phyloP scores from a whole-genome alignment of 225 moss, liverwort and hornwort species.

The Pseudoscleropodium purum region DNA sequence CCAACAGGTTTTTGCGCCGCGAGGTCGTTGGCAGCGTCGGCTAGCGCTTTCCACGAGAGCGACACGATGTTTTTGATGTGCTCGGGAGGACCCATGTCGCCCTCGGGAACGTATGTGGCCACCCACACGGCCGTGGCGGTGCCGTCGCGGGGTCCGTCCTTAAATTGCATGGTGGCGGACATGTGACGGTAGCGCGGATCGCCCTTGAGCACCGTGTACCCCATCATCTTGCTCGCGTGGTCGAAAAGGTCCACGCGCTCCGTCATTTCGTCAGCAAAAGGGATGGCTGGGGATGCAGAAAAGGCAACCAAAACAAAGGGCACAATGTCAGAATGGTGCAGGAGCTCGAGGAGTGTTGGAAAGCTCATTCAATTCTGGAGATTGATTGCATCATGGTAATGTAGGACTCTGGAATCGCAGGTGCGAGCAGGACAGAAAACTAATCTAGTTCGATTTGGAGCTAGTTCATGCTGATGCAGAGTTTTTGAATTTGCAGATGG shows the following conservation, averaged over 20 bases:
- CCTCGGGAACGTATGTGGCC: slow-evolving; percentile 14
- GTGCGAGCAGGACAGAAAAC: neutral
- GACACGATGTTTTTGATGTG: slow-evolving; percentile 4
- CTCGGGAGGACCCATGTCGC: slow-evolving; percentile 11
- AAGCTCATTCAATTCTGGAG: neutral
- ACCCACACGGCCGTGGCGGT: slow-evolving; percentile 6
- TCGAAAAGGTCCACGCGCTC: slow-evolving; percentile 22
- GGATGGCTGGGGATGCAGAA: neutral
- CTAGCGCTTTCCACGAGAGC: slow-evolving; percentile 7
- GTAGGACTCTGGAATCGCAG: neutral
- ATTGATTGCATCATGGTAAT: neutral
- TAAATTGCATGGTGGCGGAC: slow-evolving; percentile 16
- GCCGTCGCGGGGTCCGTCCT: neutral
- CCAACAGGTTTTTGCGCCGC: neutral
- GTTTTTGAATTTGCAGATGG: neutral
- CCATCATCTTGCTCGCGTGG: neutral
- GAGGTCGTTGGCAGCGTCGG: neutral
- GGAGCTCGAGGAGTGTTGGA: neutral
- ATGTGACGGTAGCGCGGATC: slow-evolving; percentile 20
- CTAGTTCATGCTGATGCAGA: neutral
- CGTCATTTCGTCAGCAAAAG: neutral
- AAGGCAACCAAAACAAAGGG: neutral
- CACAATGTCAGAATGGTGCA: neutral
- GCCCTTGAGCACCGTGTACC: slow-evolving; percentile 23
- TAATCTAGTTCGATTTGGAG: neutral